These are phyloP conservation scores for Exophiala oligosperma DNA, from an alignment of 2,329 filamentous ascomycete genomes.

Conservation along the genomic window DNA sequence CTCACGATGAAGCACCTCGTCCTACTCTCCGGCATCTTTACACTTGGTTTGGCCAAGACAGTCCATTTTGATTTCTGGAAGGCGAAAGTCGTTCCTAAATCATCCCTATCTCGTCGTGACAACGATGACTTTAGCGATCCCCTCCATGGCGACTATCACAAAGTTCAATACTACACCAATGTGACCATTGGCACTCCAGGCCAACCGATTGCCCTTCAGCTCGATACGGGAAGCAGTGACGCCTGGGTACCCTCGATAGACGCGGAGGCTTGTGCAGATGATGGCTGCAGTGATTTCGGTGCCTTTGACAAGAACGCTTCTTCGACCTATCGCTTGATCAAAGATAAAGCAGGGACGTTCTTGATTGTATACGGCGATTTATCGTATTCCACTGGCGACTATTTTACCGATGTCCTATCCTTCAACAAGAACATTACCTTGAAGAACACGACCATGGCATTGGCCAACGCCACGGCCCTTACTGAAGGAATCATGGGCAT, in stretches of 20 bases:
- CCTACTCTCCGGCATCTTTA: too few species aligned
- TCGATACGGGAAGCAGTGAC: slow-evolving; percentile 23
- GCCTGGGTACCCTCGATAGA: slow-evolving; percentile 2
- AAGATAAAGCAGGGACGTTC: slow-evolving; percentile 59
- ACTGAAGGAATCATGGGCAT: slow-evolving; percentile 78
- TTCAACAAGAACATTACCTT: slow-evolving; percentile 55
- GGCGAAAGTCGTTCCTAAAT: too few species aligned
- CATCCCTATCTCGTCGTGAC: too few species aligned
- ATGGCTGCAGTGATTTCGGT: slow-evolving; percentile 4
- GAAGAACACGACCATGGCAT: slow-evolving; percentile 56
- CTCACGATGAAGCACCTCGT: too few species aligned
- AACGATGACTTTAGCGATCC: too few species aligned
- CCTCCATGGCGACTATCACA: too few species aligned
- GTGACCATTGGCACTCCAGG: slow-evolving; percentile 20
- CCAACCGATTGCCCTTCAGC: slow-evolving; percentile 12
- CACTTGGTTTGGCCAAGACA: too few species aligned
- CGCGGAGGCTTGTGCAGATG: neutral
- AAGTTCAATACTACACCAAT: slow-evolving; percentile 57
- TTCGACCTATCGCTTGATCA: slow-evolving; percentile 72
- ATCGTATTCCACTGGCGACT: slow-evolving; percentile 73
- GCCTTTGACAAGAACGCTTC: slow-evolving; percentile 61
- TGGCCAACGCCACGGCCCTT: slow-evolving; percentile 57
- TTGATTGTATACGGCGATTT: slow-evolving; percentile 86
- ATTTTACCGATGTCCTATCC: slow-evolving; percentile 67
- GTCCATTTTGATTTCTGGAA: too few species aligned